phyloP scores from a whole-genome alignment of 163 green algal species.

The Volvox carteri region DNA sequence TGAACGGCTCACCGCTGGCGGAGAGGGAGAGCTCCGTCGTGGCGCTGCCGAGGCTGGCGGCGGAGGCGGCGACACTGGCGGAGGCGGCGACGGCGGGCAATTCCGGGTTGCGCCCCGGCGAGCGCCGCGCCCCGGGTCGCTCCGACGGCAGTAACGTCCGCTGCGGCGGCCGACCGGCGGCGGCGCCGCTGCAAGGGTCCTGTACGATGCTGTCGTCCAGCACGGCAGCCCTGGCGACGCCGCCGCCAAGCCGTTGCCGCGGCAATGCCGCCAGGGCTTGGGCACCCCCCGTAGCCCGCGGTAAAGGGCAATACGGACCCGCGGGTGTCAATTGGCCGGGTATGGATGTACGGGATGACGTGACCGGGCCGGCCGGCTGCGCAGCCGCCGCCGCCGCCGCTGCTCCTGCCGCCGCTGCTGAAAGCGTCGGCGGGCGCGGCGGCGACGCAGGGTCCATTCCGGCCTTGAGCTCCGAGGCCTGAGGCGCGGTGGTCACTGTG shows the following conservation, averaged over 20 bases:
- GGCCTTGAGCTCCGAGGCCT: neutral
- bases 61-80: neutral
- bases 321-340: neutral
- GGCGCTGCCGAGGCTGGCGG: too few relatives aligned
- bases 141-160: constrained; percentile 27
- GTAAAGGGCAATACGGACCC: neutral
- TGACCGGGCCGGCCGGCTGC: neutral
- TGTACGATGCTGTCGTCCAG: constrained; percentile 34
- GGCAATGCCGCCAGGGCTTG: neutral
- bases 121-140: constrained; percentile 19
- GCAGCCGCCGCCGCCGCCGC: neutral
- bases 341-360: neutral
- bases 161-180: neutral
- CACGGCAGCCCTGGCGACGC: neutral
- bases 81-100: neutral
- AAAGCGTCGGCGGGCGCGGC: neutral
- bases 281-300: neutral
- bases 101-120: neutral
- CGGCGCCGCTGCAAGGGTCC: constrained; percentile 10
- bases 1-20: neutral
- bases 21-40: neutral
- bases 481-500: neutral
- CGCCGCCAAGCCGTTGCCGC: neutral
- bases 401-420: neutral
- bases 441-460: neutral